Conservation (phyloP, 2,329 filamentous ascomycete species). For the Alternaria sp. region DNA sequence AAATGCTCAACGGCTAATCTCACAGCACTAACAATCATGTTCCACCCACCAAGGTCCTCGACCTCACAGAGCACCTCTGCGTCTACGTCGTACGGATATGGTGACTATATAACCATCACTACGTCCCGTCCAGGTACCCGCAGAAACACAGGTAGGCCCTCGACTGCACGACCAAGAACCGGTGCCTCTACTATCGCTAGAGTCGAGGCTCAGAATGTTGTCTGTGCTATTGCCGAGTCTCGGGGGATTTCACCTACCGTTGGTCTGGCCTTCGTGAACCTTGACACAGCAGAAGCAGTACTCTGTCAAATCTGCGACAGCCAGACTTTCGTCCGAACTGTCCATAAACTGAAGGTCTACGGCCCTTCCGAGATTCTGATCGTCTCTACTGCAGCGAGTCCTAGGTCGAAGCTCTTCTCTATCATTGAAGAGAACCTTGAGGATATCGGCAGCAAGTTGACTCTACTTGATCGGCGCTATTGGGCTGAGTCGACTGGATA, state of each 20-base stretch:
- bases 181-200: constrained; percentile 66
- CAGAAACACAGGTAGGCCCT: constrained; percentile 48
- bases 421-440: constrained; percentile 77
- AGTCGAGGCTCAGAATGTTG: constrained; percentile 71
- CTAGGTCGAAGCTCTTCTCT: constrained; percentile 76
- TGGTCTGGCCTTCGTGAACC: constrained; percentile 86
- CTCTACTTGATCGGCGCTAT: constrained; percentile 76
- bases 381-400: constrained; percentile 74
- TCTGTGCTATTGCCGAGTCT: constrained; percentile 90
- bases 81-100: constrained; percentile 45
- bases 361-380: constrained; percentile 83
- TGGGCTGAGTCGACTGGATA: constrained; percentile 84
- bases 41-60: constrained; percentile 30
- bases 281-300: constrained; percentile 83
- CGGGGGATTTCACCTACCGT: constrained; percentile 87
- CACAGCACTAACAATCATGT: constrained; percentile 41
- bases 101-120: constrained; percentile 49
- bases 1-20: constrained; percentile 32
- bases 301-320: constrained; percentile 93
- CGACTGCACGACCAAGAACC: constrained; percentile 62
- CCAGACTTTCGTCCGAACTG: constrained; percentile 87
- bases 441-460: constrained; percentile 65
- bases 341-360: constrained; percentile 86
- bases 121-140: constrained; percentile 47
- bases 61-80: constrained; percentile 45